Conservation (phyloP, 176 grass and related monocot genomes). For the Hyparrhenia diplandra region DNA sequence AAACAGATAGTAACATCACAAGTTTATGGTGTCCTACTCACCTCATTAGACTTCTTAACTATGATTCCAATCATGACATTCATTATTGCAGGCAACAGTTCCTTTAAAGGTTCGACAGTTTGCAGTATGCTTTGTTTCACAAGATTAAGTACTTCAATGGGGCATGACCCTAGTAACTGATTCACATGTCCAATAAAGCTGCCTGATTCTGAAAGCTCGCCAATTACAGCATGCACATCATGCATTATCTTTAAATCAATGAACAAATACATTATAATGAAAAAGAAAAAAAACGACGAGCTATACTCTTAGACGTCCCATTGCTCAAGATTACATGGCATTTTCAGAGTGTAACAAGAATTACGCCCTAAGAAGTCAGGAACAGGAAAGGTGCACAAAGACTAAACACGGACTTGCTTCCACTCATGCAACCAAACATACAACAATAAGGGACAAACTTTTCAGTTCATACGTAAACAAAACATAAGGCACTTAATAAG, state of each 20-base stretch:
- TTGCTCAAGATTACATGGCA: neutral
- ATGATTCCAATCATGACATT: constrained; percentile 79
- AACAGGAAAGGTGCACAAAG: neutral
- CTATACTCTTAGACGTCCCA: neutral
- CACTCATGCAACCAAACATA: no score
- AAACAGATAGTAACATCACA: neutral
- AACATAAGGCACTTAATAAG: no score
- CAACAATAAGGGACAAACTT: no score
- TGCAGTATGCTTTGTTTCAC: constrained; percentile 87
- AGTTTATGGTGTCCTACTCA: constrained; percentile 23
- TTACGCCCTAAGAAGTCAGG: neutral
- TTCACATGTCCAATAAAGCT: constrained; percentile 56
- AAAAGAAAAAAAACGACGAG: neutral
- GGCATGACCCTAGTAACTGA: constrained; percentile 64
- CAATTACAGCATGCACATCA: constrained; percentile 59
- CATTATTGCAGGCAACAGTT: constrained; percentile 73
- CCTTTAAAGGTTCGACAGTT: constrained; percentile 59
- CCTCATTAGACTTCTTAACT: constrained; percentile 92
- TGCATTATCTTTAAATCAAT: constrained; percentile 72
- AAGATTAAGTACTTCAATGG: constrained; percentile 63
- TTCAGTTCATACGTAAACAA: no score
- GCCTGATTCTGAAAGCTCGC: constrained; percentile 69
- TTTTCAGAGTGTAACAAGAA: constrained; percentile 2
- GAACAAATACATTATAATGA: neutral
- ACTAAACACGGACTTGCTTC: no score